phyloP scores from a whole-genome alignment of 805 yeast genomes.

The Pichia membranifaciens region DNA sequence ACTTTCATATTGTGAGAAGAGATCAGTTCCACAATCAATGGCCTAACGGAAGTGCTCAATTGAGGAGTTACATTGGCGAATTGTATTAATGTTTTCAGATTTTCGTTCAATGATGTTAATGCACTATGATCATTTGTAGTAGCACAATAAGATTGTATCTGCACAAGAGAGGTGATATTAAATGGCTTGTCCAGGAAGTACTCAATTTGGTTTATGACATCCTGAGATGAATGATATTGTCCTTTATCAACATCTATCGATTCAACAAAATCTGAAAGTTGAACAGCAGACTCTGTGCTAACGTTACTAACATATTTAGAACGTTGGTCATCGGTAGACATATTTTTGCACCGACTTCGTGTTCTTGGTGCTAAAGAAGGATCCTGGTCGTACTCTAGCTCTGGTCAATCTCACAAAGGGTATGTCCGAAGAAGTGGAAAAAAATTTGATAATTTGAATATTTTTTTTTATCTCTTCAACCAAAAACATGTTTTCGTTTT shows the following conservation, averaged over 20 bases:
- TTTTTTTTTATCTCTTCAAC: constrained; percentile 1
- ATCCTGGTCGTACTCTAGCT: no score
- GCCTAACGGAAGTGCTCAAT: constrained; percentile 26
- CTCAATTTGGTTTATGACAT: constrained; percentile 16
- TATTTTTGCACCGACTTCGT: no score
- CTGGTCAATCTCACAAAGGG: no score
- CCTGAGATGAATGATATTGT: background rate
- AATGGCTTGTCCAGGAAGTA: constrained; percentile 28
- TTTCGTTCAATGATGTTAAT: constrained; percentile 39
- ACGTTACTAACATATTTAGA: constrained; percentile 8
- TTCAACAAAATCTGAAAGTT: constrained; percentile 16
- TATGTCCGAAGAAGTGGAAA: no score
- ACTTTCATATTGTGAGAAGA: constrained; percentile 53
- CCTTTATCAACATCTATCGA: constrained; percentile 13
- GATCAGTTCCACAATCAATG: constrained; percentile 45
- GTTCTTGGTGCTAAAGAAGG: no score
- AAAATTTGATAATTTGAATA: constrained; percentile 1
- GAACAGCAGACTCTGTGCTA: constrained; percentile 11
- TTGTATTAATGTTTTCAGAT: constrained; percentile 34
- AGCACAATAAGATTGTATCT: constrained; percentile 38
- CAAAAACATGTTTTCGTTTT: background rate
- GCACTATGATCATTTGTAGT: constrained; percentile 47
- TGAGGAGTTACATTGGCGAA: constrained; percentile 17
- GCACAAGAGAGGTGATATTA: constrained; percentile 31
- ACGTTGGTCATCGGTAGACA: background rate